Evolutionary conservation across 331 rosid species (phyloP).

Genomic region (Quercus lobata): DNA sequence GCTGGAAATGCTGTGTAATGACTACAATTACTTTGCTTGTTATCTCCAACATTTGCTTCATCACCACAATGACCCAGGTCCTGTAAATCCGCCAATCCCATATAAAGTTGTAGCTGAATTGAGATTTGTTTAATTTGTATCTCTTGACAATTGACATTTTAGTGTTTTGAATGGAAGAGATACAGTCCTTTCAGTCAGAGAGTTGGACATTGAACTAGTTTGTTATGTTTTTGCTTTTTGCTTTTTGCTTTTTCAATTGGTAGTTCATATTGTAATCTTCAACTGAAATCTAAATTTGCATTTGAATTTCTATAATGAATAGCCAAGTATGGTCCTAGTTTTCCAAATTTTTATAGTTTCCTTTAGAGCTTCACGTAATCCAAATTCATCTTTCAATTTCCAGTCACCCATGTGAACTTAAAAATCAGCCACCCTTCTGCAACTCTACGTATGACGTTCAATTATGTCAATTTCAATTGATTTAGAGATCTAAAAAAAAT

Average conservation of each 20-base stretch:
- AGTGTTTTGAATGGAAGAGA: conserved; percentile 2
- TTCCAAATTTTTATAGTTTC: background rate
- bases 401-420: background rate
- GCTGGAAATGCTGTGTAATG: conserved; percentile 15
- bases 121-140: conserved; percentile 12
- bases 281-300: background rate
- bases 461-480: background rate
- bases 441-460: background rate
- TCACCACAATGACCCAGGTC: conserved; percentile 2
- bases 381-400: background rate
- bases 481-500: background rate
- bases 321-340: background rate
- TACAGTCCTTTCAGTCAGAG: background rate
- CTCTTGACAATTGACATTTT: background rate
- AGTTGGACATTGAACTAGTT: background rate
- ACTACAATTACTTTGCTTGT: background rate
- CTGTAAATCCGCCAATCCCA: background rate
- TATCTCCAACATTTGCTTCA: background rate
- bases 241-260: background rate
- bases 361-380: too few relatives aligned
- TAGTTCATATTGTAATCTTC: background rate
- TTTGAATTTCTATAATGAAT: background rate
- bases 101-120: background rate
- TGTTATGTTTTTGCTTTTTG: background rate
- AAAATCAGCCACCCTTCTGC: background rate